These are phyloP conservation scores for Solanum chilense DNA, from an alignment of 257 asterid genomes.

Conservation along the genomic window DNA sequence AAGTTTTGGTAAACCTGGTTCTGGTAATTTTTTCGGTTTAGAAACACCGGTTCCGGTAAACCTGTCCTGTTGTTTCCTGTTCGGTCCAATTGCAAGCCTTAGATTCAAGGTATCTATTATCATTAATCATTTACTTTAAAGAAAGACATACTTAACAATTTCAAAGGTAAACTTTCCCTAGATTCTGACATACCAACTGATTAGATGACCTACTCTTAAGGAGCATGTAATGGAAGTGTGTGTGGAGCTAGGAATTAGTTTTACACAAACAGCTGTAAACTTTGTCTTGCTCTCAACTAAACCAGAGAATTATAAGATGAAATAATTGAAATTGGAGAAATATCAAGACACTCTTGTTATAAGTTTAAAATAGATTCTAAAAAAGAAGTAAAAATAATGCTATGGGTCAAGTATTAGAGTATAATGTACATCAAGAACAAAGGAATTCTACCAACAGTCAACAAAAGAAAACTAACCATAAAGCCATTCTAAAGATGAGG, in stretches of 20 bases:
- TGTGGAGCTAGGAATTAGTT: not conserved
- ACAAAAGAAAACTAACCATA: conserved; percentile 49
- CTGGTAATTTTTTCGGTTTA: too few relatives aligned
- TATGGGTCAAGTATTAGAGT: not conserved
- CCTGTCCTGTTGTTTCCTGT: too few relatives aligned
- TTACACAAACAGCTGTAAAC: not conserved
- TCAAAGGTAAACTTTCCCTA: not conserved
- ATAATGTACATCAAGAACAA: not conserved
- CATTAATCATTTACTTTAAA: not conserved
- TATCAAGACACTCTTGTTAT: not conserved
- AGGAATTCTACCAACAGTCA: not conserved
- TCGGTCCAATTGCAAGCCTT: too few relatives aligned
- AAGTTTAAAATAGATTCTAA: not conserved
- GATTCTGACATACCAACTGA: not conserved
- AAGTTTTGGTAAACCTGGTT: too few relatives aligned
- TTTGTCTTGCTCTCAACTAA: not conserved
- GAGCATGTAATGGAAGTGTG: not conserved
- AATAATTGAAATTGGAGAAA: not conserved
- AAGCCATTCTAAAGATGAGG: conserved; percentile 77
- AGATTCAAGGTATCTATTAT: not conserved
- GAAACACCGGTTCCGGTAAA: too few relatives aligned
- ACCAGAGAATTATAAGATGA: not conserved
- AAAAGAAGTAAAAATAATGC: not conserved
- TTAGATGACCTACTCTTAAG: not conserved
- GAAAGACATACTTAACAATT: not conserved